Evolutionary conservation across 2,329 filamentous ascomycete species (phyloP).

Genomic region (Fusarium virguliforme): DNA sequence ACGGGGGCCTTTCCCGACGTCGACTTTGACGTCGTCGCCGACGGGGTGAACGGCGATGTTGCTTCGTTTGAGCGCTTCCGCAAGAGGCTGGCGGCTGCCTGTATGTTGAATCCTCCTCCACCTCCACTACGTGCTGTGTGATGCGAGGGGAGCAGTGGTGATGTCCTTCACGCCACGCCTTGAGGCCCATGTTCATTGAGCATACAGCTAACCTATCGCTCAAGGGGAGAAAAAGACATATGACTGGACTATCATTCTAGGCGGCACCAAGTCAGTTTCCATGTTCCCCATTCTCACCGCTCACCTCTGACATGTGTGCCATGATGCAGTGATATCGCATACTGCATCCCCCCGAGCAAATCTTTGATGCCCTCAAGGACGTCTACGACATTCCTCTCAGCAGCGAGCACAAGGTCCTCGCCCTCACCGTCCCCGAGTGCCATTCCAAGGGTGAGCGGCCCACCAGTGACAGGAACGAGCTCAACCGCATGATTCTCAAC

Average conservation of each 20-base stretch:
- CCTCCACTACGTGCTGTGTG: not conserved
- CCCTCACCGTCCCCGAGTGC: slow-evolving; percentile 74
- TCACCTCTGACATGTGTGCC: slow-evolving; percentile 3
- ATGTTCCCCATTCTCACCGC: not conserved
- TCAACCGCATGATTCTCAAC: slow-evolving; percentile 70
- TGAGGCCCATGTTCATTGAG: not conserved
- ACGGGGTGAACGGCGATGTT: slow-evolving; percentile 68
- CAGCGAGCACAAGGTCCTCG: slow-evolving; percentile 70
- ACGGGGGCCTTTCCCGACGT: slow-evolving; percentile 62
- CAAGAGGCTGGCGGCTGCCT: slow-evolving; percentile 54
- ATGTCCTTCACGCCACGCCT: not conserved
- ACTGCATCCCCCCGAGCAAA: slow-evolving; percentile 57
- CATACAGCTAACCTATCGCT: slow-evolving; percentile 8
- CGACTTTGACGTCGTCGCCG: slow-evolving; percentile 63
- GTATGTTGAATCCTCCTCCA: slow-evolving; percentile 48
- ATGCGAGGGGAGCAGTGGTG: not conserved
- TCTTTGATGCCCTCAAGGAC: slow-evolving; percentile 66
- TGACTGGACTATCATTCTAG: slow-evolving; percentile 76
- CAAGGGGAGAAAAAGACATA: slow-evolving; percentile 54
- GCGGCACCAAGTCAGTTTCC: slow-evolving; percentile 71
- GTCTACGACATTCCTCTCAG: slow-evolving; percentile 67
- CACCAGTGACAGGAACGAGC: slow-evolving; percentile 57
- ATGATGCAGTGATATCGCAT: slow-evolving; percentile 66
- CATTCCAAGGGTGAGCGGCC: slow-evolving; percentile 51
- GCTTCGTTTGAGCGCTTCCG: slow-evolving; percentile 57